Base-by-base conservation (phyloP, 2,329 filamentous ascomycete species). In the Sclerotinia borealis region DNA sequence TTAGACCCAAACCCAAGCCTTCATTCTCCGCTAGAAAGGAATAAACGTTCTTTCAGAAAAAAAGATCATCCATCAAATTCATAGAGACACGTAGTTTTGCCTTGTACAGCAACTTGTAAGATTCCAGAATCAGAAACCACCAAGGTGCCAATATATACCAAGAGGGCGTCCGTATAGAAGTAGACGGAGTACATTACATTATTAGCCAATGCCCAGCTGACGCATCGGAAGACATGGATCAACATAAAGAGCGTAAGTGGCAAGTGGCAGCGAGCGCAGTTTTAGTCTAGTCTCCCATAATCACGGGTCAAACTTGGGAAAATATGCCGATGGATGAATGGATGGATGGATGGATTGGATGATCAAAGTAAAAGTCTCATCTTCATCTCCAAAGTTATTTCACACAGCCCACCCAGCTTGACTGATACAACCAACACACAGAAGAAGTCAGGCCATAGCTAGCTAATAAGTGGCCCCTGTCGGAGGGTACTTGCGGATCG, bases 391-490 rank as follows among this genome's bases (percentile, higher is more conserved):
- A 22, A 22, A 43, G 41, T 25, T 27, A 47, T 25, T 25, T 47
- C 43, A 7, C 22, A 55, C 13, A 8, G 10, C 25, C 29, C 31
- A 25, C 34, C 49, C 45, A 59, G 56, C 31, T 47, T 61, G 59
- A 52, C 48, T 61, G 39, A 49, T 25, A 37, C n/a, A 37, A 37
- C n/a, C n/a, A n/a, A n/a, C n/a, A n/a, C 47, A 51, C 55, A 47
- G 55, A 51, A 50, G 25, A 60, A 41, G 59, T 61, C 59, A 61
- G 37, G 37, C 37, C 59, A 62, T 62, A 55, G 49, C n/a, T n/a
- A n/a, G n/a, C n/a, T n/a, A n/a, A n/a, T n/a, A n/a, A n/a, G 29
- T 56, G 49, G 49, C 39, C 59, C 59, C 50, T 48, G 37, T 56
- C 25, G 39, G 41, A 62, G 39, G 13, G 22, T 47, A 36, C 41